Percentiles rank a stretch among this genome's conserved stretches.
phyloP scores from a whole-genome alignment of 108 stramenopile species.

The Cyclotella cryptica region DNA sequence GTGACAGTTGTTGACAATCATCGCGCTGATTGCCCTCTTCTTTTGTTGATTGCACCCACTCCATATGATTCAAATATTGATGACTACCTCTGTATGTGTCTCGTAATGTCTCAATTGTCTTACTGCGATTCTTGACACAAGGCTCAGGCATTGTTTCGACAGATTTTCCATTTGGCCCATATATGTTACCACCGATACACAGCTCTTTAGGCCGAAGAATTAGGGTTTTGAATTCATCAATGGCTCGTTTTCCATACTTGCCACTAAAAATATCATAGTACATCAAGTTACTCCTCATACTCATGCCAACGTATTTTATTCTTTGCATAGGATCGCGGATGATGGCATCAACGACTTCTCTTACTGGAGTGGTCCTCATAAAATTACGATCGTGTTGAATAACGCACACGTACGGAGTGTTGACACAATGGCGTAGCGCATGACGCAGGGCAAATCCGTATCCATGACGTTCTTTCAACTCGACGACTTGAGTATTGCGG shows the following conservation, averaged over 20 bases:
- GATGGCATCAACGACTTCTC: constrained; percentile 69
- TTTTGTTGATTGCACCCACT: constrained; percentile 53
- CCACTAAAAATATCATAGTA: constrained; percentile 75
- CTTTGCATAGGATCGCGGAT: constrained; percentile 54
- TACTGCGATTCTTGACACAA: constrained; percentile 44
- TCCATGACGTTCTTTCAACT: constrained; percentile 77
- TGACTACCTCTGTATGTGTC: constrained; percentile 61
- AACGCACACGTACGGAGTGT: constrained; percentile 85
- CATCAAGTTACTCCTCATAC: constrained; percentile 79
- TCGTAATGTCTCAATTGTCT: constrained; percentile 48
- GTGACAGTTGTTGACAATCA: constrained; percentile 62
- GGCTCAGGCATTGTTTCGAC: constrained; percentile 42
- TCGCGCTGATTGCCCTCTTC: constrained; percentile 9
- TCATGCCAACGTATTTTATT: constrained; percentile 82
- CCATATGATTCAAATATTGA: constrained; percentile 48
- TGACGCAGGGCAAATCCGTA: constrained; percentile 90
- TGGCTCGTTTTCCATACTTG: constrained; percentile 71
- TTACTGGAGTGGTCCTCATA: constrained; percentile 76
- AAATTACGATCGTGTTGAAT: constrained; percentile 93
- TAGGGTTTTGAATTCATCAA: constrained; percentile 57
- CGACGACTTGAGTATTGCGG: constrained; percentile 65
- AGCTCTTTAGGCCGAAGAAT: constrained; percentile 75
- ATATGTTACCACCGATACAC: constrained; percentile 49
- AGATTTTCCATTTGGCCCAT: constrained; percentile 68
- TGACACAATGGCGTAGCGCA: constrained; percentile 61